Evolutionary conservation across 345 rosid species (phyloP), one percentile per base, ranked within the genome.

Genomic region (Acer negundo): DNA sequence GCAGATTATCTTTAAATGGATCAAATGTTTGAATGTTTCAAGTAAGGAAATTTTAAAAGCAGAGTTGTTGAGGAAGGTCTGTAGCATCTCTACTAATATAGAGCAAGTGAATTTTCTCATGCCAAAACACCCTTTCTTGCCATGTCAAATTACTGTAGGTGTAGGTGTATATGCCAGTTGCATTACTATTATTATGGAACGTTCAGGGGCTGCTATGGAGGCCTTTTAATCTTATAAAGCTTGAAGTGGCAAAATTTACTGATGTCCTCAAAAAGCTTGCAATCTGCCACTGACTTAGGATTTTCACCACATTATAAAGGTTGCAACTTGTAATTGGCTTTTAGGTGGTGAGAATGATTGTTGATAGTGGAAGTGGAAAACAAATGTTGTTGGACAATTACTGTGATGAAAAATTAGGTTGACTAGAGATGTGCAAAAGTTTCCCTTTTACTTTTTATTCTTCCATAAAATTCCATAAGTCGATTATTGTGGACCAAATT

Each of bases 401-500:
- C 56, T 38, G 62, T 24, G 65, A 67, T 62, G 31, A 62, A 68
- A 42, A 58, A 59, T 24, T 28, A 62, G 16, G 38, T n/a, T 71
- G 42, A 28, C 42, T 55, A 35, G 24, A 35, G 24, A 69, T 47
- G 16, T 73, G 68, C 0, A 10, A 8, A 35, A n/a, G 62, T 44
- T 20, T 42, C 13, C 42, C 23, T 80, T 28, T 20, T 62, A 40
- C 77, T 67, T 65, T 44, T 74, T 47, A 62, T 6, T 44, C 42
- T 65, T 70, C 64, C 24, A 68, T 51, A 70, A 61, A 77, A 71
- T 46, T 70, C 59, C 70, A 42, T 56, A 69, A 31, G 42, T 44
- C 26, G n/a, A 66, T 84, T 77, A 76, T 70, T 61, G 63, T 55
- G 19, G 55, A 38, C 69, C 51, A 49, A 75, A 70, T 46, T 44